These are phyloP conservation scores for Magnaporthiopsis incrustans DNA, from an alignment of 2,329 filamentous ascomycete species.

Conservation along the genomic window DNA sequence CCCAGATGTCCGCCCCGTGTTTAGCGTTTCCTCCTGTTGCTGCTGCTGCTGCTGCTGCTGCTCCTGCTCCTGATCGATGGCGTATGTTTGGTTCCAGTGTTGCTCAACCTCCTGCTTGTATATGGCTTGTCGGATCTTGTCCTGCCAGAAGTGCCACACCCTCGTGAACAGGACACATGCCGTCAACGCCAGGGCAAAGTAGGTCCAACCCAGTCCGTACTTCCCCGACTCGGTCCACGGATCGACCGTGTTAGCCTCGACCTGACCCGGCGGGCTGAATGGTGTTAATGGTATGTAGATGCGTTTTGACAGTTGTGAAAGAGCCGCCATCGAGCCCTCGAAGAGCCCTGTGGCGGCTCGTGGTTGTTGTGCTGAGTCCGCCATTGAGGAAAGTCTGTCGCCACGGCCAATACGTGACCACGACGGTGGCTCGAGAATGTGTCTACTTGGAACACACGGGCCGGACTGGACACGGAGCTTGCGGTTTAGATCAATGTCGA, in stretches of 20 bases:
- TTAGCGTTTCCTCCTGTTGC: background rate
- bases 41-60: constrained; percentile 16
- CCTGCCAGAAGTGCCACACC: constrained; percentile 84
- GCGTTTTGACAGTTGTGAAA: constrained; percentile 39
- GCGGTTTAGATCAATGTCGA: background rate
- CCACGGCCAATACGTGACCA: background rate
- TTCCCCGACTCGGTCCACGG: constrained; percentile 77
- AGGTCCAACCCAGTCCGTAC: constrained; percentile 82
- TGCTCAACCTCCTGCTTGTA: constrained; percentile 75
- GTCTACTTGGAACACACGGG: background rate
- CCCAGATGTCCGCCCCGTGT: constrained; percentile 36
- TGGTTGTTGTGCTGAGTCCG: background rate
- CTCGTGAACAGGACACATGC: constrained; percentile 59
- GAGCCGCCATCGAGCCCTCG: constrained; percentile 16
- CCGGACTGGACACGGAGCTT: background rate
- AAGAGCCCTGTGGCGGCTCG: background rate
- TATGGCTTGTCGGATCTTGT: constrained; percentile 83
- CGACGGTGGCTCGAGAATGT: background rate
- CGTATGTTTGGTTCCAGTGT: constrained; percentile 49
- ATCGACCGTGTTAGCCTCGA: constrained; percentile 59
- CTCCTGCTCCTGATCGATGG: constrained; percentile 37
- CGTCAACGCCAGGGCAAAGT: constrained; percentile 71
- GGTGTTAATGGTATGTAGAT: constrained; percentile 53
- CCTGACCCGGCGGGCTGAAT: constrained; percentile 51
- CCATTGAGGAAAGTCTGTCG: background rate